Evolutionary conservation across 2,329 filamentous ascomycete genomes (phyloP).

Genomic region (Lecanicillium sp.): DNA sequence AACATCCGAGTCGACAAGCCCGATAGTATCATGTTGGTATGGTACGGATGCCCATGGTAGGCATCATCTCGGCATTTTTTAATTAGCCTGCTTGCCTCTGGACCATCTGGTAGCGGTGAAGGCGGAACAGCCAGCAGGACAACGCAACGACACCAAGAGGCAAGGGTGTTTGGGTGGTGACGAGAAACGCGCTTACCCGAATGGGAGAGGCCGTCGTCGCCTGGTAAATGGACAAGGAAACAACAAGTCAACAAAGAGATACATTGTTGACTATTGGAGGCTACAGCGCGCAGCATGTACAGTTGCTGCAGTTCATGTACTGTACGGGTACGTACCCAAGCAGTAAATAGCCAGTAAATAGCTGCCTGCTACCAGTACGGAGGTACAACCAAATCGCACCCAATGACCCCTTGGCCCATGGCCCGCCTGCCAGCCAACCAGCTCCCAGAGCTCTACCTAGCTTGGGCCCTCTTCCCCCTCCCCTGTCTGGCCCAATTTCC

Average conservation of each 20-base stretch:
- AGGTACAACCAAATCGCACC: not conserved
- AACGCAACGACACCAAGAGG: no score
- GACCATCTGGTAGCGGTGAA: slow-evolving; percentile 12
- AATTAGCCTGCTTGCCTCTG: not conserved
- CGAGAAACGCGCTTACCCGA: slow-evolving; percentile 5
- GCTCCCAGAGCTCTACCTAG: slow-evolving; percentile 4
- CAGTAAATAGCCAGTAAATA: not conserved
- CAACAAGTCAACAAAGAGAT: slow-evolving; percentile 12
- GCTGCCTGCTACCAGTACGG: not conserved
- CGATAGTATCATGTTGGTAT: no score
- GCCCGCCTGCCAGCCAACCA: slow-evolving; percentile 6
- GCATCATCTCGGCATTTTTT: not conserved
- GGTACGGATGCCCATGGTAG: no score
- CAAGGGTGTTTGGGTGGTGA: no score
- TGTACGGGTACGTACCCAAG: not conserved
- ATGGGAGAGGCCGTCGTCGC: not conserved
- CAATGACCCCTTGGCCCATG: not conserved
- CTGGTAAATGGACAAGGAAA: no score
- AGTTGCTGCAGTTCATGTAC: not conserved
- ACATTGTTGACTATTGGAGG: no score
- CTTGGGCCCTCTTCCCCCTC: slow-evolving; percentile 16
- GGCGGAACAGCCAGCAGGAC: no score
- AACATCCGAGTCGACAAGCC: no score
- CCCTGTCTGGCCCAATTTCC: slow-evolving; percentile 39
- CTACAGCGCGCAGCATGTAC: not conserved